A percentile compares a stretch with the other conserved stretches of the same genome.
phyloP scores from a whole-genome alignment of 345 rosid species.

The Citrus sinensis region DNA sequence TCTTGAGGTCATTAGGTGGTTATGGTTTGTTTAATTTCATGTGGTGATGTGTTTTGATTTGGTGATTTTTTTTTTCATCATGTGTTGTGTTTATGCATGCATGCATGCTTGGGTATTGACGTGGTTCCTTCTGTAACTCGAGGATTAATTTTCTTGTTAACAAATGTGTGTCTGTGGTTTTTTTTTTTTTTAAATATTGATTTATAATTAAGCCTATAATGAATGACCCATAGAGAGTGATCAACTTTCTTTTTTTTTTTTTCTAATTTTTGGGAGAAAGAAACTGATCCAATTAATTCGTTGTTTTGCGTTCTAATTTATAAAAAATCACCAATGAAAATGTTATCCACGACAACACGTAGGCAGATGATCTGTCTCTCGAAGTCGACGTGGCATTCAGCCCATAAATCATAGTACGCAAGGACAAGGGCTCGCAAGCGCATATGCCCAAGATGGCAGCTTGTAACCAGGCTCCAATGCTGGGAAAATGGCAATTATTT shows the following conservation, averaged over 20 bases:
- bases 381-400: not conserved
- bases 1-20: no score
- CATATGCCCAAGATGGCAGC: no score
- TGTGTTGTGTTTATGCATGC: constrained; percentile 4
- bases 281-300: no score
- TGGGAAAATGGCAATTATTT: no score
- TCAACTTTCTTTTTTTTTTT: no score
- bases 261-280: no score
- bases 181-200: no score
- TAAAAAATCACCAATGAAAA: no score
- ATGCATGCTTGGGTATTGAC: not conserved
- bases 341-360: not conserved
- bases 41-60: not conserved
- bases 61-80: not conserved
- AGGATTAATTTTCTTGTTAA: not conserved
- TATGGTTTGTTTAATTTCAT: not conserved
- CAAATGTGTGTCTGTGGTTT: not conserved
- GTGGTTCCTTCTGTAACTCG: not conserved
- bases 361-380: not conserved
- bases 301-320: no score
- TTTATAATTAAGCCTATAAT: not conserved
- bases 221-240: not conserved
- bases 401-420: not conserved
- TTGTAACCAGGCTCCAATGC: not conserved
- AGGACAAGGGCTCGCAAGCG: no score